These are phyloP conservation scores for Colletotrichum limetticola DNA, from an alignment of 2,329 filamentous ascomycete genomes.

Conservation along the genomic window DNA sequence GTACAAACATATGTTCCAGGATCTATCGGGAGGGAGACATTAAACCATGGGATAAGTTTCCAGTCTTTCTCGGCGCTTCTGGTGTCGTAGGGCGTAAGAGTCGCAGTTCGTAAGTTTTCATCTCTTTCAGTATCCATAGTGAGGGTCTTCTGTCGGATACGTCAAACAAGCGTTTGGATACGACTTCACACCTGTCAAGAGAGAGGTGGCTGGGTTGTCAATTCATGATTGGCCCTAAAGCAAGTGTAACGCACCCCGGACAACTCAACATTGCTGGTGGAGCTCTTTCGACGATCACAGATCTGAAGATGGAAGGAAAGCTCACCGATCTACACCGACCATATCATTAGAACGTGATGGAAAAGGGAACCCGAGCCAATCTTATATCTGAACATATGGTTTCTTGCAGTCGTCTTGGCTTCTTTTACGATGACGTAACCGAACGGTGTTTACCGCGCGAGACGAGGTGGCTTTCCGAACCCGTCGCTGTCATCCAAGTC, in stretches of 20 bases:
- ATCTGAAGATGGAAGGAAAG: neutral
- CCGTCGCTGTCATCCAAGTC: neutral
- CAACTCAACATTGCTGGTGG: conserved; percentile 2
- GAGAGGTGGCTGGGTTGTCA: conserved; percentile 11
- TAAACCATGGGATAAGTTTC: neutral
- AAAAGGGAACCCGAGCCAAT: neutral
- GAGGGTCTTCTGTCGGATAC: neutral
- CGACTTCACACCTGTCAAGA: neutral
- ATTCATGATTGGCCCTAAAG: conserved; percentile 17
- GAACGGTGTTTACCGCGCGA: neutral
- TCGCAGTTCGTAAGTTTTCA: neutral
- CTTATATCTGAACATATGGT: neutral
- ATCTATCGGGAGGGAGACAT: neutral
- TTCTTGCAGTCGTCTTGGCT: neutral
- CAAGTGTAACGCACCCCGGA: conserved; percentile 18
- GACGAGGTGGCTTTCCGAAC: neutral
- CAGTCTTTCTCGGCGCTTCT: neutral
- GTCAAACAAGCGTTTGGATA: conserved; percentile 11
- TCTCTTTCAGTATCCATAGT: neutral
- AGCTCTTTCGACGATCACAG: neutral
- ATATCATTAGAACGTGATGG: neutral
- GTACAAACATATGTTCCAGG: neutral
- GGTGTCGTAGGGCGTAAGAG: neutral
- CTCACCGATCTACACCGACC: conserved; percentile 11
- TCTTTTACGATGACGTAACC: neutral